Evolutionary conservation across 1,284 basidiomycete species (phyloP), one percentile per base, ranked within the genome.

Genomic region (Ceratobasidium papillatum): DNA sequence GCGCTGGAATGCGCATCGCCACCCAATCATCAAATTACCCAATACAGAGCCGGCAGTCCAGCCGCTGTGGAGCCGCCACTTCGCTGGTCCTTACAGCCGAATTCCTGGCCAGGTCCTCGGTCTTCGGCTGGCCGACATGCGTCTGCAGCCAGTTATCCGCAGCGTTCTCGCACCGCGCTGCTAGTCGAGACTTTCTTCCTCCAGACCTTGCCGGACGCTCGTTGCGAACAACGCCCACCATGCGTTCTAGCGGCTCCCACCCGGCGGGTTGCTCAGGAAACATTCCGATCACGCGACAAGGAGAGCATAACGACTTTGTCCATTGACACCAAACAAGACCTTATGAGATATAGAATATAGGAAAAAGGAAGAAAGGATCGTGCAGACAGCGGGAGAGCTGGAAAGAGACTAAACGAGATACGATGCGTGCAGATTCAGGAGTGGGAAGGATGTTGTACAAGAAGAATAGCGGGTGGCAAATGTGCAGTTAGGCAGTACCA

Each of bases 391-490:
- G 64, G 41, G 62, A 49, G 63, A 8, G 38, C 36, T 43, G 38
- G 25, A 66, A 77, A 62, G 59, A 75, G 41, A 64, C 59, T 49
- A 52, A 66, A 77, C 74, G 64, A 32, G 58, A 36, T 75, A 75
- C 75, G 56, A 75, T 73, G 71, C 45, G 74, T 76, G 45, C 49
- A n/a, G 25, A 51, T n/a, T 22, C 25, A 25, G 25, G 38, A 41
- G 64, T 58, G 17, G 22, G 32, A 22, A 41, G 1, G 11, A 43
- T 72, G 61, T 27, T 30, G 43, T 72, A 72, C 68, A 72, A 56
- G 32, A 14, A 22, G 9, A 25, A 30, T 47, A 47, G 45, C 8
- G 11, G 45, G 45, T 11, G 11, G 45, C 8, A 12, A 22, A 43
- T 25, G 56, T 1, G 68, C 17, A 19, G 0, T 22, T 19, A 25